Base-by-base conservation (phyloP, 2,329 filamentous ascomycete species). In the Xylariaceae sp. region DNA sequence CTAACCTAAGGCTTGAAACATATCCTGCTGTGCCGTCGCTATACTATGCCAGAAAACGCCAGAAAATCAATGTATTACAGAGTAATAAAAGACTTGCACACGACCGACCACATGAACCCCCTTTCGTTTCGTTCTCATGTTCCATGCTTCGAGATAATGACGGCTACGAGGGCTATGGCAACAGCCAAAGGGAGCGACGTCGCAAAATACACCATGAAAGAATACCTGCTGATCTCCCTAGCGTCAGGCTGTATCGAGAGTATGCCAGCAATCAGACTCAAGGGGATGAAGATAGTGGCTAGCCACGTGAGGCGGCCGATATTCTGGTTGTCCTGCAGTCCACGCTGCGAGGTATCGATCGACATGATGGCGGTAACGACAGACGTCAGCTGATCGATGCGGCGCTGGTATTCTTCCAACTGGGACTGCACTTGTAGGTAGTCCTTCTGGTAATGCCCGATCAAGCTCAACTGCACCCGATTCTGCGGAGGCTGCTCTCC, bases 231-330 rank as follows among this genome's bases (percentile, higher is more conserved):
- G n/a, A 62, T 60, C 2, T 53, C 52, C 6, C 50, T 50, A 4
- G 53, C 49, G 31, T 67, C 56, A 3, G 62, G 52, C 35, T 65
- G 64, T 67, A 71, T 70, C 11, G 65, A 67, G 6, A 70, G 65
- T 29, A 66, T 52, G 1, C 60, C 62, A 11, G 68, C 64, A 3
- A 70, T 57, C 9, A 67, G 62, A 46, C 66, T 68, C 27, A 71
- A 56, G 3, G 68, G 68, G 12, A 70, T 67, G 55, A 70, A 70
- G 49, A 71, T 61, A 1, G 67, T 70, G 3, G 68, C 68, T 3
- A 71, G 56, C 64, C 63, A 68, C 0, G 67, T 70, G 6, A 71
- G 60, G 19, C 67, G 65, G n/a, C 62, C 61, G 26, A 70, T 60
- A 47, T 70, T 70, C 12, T 62, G 60, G 45, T 68, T 68, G 43